These are phyloP conservation scores for Colletotrichum gigasporum DNA, from an alignment of 2,329 filamentous ascomycete species.

Conservation along the genomic window DNA sequence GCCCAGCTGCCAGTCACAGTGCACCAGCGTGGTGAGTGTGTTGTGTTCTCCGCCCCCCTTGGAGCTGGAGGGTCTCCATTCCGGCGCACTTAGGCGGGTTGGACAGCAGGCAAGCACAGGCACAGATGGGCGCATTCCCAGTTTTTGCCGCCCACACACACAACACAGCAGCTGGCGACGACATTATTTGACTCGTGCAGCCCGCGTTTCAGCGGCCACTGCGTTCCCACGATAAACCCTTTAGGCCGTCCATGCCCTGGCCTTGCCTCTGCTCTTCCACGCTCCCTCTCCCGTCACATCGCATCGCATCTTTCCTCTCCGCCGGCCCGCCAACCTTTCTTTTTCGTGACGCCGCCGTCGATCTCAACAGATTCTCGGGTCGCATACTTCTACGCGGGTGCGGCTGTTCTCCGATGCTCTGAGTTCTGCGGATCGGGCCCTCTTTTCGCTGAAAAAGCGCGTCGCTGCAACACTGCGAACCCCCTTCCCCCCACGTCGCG, in stretches of 20 bases:
- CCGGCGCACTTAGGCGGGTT: not conserved
- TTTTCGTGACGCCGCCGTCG: conserved; percentile 3
- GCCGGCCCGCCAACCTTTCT: not conserved
- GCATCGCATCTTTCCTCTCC: not conserved
- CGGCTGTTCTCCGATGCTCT: conserved; percentile 19
- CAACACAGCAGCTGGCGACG: not conserved
- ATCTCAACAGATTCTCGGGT: conserved; percentile 16
- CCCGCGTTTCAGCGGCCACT: conserved; percentile 12
- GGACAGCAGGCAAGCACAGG: not conserved
- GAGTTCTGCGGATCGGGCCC: conserved; percentile 10
- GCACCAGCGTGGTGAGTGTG: no score
- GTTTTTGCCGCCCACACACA: conserved; percentile 1
- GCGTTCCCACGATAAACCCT: conserved; percentile 10
- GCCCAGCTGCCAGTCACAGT: conserved; percentile 18
- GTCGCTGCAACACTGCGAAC: not conserved
- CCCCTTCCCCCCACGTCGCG: not conserved
- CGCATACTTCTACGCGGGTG: conserved; percentile 1
- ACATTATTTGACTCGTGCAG: conserved; percentile 25
- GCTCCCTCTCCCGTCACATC: not conserved
- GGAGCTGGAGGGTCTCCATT: not conserved
- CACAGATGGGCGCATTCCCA: not conserved
- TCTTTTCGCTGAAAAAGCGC: conserved; percentile 13
- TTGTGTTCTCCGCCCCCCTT: no score
- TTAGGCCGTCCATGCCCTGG: not conserved
- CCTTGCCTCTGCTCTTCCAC: not conserved